Percentiles rank a stretch among this genome's conserved stretches.
Evolutionary conservation across 805 yeast genomes (phyloP).

Genomic region (Saturnispora silvae): DNA sequence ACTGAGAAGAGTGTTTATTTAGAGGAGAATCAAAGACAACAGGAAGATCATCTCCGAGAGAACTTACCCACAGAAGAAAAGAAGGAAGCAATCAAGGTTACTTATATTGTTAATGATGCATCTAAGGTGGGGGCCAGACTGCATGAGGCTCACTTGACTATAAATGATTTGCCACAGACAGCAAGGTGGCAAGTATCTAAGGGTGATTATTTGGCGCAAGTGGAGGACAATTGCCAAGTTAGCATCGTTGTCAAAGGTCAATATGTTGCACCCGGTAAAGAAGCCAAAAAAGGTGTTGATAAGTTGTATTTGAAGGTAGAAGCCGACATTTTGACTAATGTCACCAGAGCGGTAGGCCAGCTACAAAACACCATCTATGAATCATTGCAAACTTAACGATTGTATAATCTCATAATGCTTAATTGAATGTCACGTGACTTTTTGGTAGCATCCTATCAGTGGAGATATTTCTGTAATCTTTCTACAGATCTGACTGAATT

Average conservation of each 20-base stretch:
- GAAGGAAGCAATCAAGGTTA: conserved; percentile 10
- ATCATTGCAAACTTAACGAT: conserved; percentile 1
- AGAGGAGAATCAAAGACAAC: conserved; percentile 29
- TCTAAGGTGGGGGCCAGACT: conserved; percentile 6
- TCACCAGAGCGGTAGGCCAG: conserved; percentile 44
- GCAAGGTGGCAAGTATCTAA: conserved; percentile 73
- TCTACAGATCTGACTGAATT: background rate
- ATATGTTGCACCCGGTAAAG: conserved; percentile 42
- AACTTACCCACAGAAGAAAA: conserved; percentile 13
- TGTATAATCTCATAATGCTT: too few relatives aligned
- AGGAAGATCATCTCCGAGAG: conserved; percentile 4
- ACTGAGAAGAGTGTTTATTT: conserved; percentile 37
- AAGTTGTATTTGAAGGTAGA: conserved; percentile 73
- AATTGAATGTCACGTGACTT: too few relatives aligned
- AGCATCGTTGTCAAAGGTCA: conserved; percentile 78
- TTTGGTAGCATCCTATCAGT: too few relatives aligned
- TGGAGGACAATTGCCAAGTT: conserved; percentile 62
- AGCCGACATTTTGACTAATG: conserved; percentile 50
- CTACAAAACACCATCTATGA: conserved; percentile 5
- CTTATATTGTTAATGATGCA: conserved; percentile 4
- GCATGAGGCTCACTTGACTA: conserved; percentile 31
- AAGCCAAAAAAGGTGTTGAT: conserved; percentile 51
- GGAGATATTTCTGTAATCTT: too few relatives aligned
- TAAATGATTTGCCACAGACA: conserved; percentile 77
- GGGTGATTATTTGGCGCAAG: conserved; percentile 48